phyloP scores from a whole-genome alignment of 257 asterid genomes.

The Lycium barbarum region DNA sequence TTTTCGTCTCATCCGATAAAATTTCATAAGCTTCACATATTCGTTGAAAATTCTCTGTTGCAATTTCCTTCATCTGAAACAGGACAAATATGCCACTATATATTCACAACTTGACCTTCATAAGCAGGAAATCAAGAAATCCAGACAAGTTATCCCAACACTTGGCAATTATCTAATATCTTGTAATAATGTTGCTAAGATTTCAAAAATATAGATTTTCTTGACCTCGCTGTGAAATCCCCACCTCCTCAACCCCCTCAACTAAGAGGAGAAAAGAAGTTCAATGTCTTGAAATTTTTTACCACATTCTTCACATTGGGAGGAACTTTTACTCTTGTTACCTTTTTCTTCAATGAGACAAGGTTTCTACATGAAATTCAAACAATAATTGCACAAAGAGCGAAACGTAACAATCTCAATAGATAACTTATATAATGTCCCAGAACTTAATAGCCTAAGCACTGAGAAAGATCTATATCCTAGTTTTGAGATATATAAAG shows the following conservation, averaged over 20 bases:
- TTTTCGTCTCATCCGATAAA: conserved; percentile 74
- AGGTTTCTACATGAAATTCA: neutral
- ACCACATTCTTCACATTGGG: neutral
- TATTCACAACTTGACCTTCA: conserved; percentile 19
- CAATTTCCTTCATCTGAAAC: conserved; percentile 90
- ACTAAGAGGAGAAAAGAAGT: conserved; percentile 8
- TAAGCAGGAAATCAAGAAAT: neutral
- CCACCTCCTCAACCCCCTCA: neutral
- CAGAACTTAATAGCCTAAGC: neutral
- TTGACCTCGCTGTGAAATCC: conserved; percentile 7
- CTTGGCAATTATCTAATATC: neutral
- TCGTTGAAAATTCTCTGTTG: conserved; percentile 96
- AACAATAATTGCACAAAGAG: conserved; percentile 11
- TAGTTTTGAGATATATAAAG: neutral
- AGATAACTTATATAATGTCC: neutral
- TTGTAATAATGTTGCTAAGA: conserved; percentile 8
- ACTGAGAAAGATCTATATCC: neutral
- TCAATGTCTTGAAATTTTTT: neutral
- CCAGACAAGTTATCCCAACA: neutral
- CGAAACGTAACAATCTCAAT: neutral
- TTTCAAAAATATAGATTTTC: neutral
- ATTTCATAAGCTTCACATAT: conserved; percentile 97
- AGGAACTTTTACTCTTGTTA: neutral
- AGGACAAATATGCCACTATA: conserved; percentile 30
- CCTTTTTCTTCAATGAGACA: neutral